Base-by-base conservation (phyloP, 2,329 filamentous ascomycete species). In the Coniosporium tulheliwenetii region DNA sequence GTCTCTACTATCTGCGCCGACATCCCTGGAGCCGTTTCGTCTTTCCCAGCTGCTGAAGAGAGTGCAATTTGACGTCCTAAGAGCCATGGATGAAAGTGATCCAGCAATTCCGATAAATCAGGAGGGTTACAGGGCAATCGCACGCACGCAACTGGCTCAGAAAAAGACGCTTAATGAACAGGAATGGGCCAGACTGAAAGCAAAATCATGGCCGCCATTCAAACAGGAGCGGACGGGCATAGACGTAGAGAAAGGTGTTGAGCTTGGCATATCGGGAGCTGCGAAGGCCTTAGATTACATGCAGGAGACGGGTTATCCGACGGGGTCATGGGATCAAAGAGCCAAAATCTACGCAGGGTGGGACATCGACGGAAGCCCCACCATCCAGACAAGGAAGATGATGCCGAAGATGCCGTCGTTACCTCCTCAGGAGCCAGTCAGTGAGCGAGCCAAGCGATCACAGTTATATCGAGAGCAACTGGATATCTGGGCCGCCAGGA, bases 191-290 rank as follows among this genome's bases (percentile, higher is more conserved):
- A 58, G 63, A 36, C 58, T 77, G 14, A 77, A 79, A 58, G 65
- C 72, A 2, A 58, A 65, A 8, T 74, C 71, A 7, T 80, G 76
- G 76, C 76, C 76, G 10, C 76, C 76, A 0, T 80, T 75, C 74
- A 78, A 77, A 52, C 68, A 74, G 50, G 69, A 75, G 37, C 71
- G 65, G 40, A 67, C 72, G 12, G 74, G 72, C 1, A 71, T 79
- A 50, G 75, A 80, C 50, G 64, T 66, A n/a, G 61, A 66, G 10
- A 69, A 74, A 41, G 69, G 66, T 9, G 65, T 67, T 37, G 68
- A 74, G 34, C 67, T 73, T 43, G 73, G 73, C 44, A 62, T 62
- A 29, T 77, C 73, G 42, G 67, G 70, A 42, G 73, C 74, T n/a
- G 66, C 66, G 43, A 62, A 67, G 32, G 67, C 73, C 5, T 53